phyloP scores from a whole-genome alignment of 495 filamentous ascomycete genomes.

The Xylaria telfairii region DNA sequence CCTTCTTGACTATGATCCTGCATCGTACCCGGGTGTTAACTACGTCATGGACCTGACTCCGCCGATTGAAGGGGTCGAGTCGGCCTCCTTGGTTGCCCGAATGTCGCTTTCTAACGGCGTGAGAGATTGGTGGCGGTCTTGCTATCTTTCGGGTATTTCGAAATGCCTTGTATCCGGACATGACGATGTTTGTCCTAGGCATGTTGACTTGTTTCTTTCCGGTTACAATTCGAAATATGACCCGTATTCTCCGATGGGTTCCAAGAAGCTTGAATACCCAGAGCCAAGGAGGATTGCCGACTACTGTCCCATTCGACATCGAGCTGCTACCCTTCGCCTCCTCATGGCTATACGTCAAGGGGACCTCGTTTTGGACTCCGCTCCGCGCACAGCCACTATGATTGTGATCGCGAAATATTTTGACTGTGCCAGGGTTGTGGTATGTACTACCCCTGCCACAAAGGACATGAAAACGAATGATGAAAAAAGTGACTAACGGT shows the following conservation, averaged over 20 bases:
- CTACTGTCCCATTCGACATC: constrained; percentile 66
- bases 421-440: constrained; percentile 53
- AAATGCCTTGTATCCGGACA: constrained; percentile 33
- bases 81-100: constrained; percentile 61
- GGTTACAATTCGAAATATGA: background rate
- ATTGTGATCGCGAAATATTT: constrained; percentile 64
- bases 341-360: constrained; percentile 59
- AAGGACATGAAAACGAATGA: background rate
- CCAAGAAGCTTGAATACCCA: constrained; percentile 25
- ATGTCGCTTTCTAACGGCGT: constrained; percentile 63
- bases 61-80: constrained; percentile 62
- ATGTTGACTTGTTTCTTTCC: constrained; percentile 7
- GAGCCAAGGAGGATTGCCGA: constrained; percentile 50
- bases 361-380: constrained; percentile 63
- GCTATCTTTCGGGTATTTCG: background rate
- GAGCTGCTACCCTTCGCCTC: constrained; percentile 64
- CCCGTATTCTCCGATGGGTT: background rate
- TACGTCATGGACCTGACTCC: constrained; percentile 70
- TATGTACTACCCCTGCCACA: constrained; percentile 27
- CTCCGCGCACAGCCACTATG: constrained; percentile 68
- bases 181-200: constrained; percentile 35
- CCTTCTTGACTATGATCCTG: background rate
- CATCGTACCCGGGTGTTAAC: background rate
- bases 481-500: constrained; percentile 4
- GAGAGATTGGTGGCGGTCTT: constrained; percentile 53